These are phyloP conservation scores for Aotearoamyces nothofagi DNA, from an alignment of 2,329 filamentous ascomycete genomes.

Conservation along the genomic window DNA sequence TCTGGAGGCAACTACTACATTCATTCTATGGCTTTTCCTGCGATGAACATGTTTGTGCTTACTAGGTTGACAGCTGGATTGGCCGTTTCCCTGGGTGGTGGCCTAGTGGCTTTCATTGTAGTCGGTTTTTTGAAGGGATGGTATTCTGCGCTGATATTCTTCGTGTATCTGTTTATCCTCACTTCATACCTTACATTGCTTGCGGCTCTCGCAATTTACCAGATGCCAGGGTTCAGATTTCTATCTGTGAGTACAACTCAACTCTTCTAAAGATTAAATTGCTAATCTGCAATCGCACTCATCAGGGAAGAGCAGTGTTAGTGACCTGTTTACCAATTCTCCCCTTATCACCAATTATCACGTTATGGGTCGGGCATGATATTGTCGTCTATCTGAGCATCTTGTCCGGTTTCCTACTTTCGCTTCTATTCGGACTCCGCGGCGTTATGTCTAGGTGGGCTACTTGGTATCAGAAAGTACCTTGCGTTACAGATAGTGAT, in stretches of 20 bases:
- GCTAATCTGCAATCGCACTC: too few relatives aligned
- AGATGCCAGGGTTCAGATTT: slow-evolving; percentile 36
- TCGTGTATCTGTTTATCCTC: slow-evolving; percentile 39
- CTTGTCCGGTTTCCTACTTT: slow-evolving; percentile 33
- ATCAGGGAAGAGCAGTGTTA: slow-evolving; percentile 35
- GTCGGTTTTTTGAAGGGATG: slow-evolving; percentile 28
- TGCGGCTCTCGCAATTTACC: slow-evolving; percentile 30
- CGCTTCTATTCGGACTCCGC: slow-evolving; percentile 35
- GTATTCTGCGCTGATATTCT: slow-evolving; percentile 36
- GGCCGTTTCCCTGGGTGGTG: slow-evolving; percentile 20
- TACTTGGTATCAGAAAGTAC: slow-evolving; percentile 35
- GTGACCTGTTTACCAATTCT: slow-evolving; percentile 38
- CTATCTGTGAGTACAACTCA: slow-evolving; percentile 18
- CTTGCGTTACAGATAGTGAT: slow-evolving; percentile 32
- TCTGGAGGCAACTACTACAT: slow-evolving; percentile 50
- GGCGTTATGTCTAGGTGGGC: slow-evolving; percentile 40
- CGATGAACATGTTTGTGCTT: slow-evolving; percentile 25
- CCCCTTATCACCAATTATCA: slow-evolving; percentile 39
- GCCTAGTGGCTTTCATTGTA: slow-evolving; percentile 30
- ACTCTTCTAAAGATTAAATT: too few relatives aligned
- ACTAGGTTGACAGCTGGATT: slow-evolving; percentile 31
- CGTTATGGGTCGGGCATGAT: slow-evolving; percentile 34
- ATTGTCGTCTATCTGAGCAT: slow-evolving; percentile 38
- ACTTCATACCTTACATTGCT: slow-evolving; percentile 42
- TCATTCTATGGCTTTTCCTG: slow-evolving; percentile 32